These are phyloP conservation scores for Cladosporium sp. DNA, from an alignment of 2,329 filamentous ascomycete genomes.

Conservation along the genomic window DNA sequence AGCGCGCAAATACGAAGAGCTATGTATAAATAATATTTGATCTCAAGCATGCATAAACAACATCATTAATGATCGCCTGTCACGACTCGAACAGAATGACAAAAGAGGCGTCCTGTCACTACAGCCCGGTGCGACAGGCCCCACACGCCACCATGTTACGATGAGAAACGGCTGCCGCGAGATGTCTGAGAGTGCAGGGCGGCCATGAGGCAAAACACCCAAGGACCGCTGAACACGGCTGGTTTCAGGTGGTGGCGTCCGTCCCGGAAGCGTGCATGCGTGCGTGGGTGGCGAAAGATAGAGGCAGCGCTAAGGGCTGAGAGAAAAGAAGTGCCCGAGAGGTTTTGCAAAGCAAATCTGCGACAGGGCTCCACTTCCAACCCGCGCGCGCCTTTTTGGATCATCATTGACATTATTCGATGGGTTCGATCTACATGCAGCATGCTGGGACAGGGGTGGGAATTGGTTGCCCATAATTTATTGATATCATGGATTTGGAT, in stretches of 20 bases:
- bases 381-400: slow-evolving; percentile 1
- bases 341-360: slow-evolving; percentile 14
- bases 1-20: background rate
- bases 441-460: slow-evolving; percentile 13
- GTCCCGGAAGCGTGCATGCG: background rate
- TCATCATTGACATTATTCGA: background rate
- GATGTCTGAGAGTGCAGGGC: background rate
- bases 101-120: slow-evolving; percentile 4
- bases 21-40: background rate
- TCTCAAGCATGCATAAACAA: background rate
- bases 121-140: background rate
- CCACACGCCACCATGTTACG: slow-evolving; percentile 1
- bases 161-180: slow-evolving; percentile 8
- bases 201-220: slow-evolving; percentile 9
- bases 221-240: slow-evolving; percentile 4
- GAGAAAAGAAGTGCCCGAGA: slow-evolving; percentile 9
- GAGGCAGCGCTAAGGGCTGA: background rate
- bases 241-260: slow-evolving; percentile 5
- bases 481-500: background rate
- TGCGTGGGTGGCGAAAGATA: background rate
- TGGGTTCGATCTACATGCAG: slow-evolving; percentile 14
- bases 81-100: background rate
- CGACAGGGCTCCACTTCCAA: slow-evolving; percentile 7
- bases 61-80: background rate
- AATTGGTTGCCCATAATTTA: background rate